Evolutionary conservation across 352 stramenopile genomes (phyloP).

Genomic region (Globisporangium heterothallicum): DNA sequence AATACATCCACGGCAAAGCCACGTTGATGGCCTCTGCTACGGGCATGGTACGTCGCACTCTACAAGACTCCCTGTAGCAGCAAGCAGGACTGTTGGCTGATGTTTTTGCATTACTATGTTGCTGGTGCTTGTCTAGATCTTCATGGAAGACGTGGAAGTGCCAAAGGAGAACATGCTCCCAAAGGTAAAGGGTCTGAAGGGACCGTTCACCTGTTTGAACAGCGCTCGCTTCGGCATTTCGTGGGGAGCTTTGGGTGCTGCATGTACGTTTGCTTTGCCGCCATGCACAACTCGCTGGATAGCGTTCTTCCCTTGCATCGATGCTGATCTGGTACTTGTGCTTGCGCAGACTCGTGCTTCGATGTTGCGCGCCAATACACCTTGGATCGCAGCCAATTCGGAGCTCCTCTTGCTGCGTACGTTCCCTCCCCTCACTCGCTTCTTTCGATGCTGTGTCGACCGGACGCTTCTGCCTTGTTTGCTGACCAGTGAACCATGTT

Average conservation of each 20-base stretch:
- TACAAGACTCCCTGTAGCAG: background rate
- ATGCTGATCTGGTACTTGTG: background rate
- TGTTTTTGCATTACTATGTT: background rate
- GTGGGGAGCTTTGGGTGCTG: conserved; percentile 94
- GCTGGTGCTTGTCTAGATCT: conserved; percentile 68
- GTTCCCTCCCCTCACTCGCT: conserved; percentile 10
- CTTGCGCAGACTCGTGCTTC: conserved; percentile 86
- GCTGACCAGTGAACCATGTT: background rate
- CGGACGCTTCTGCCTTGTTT: background rate
- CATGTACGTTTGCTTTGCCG: conserved; percentile 41
- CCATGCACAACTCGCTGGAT: background rate
- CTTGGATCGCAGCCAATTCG: conserved; percentile 94
- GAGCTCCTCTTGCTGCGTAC: conserved; percentile 91
- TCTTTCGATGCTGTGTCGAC: background rate
- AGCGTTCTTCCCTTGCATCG: too few species aligned
- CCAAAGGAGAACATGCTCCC: conserved; percentile 92
- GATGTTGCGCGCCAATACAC: conserved; percentile 93
- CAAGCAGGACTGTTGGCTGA: background rate
- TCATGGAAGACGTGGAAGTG: conserved; percentile 95
- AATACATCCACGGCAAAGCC: conserved; percentile 97
- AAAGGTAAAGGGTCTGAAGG: conserved; percentile 86
- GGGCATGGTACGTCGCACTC: conserved; percentile 69
- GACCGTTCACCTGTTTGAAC: conserved; percentile 98
- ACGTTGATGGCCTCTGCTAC: conserved; percentile 93
- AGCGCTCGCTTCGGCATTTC: conserved; percentile 97